These are phyloP conservation scores for Calycina herbarum DNA, from an alignment of 2,329 filamentous ascomycete genomes.

Conservation along the genomic window DNA sequence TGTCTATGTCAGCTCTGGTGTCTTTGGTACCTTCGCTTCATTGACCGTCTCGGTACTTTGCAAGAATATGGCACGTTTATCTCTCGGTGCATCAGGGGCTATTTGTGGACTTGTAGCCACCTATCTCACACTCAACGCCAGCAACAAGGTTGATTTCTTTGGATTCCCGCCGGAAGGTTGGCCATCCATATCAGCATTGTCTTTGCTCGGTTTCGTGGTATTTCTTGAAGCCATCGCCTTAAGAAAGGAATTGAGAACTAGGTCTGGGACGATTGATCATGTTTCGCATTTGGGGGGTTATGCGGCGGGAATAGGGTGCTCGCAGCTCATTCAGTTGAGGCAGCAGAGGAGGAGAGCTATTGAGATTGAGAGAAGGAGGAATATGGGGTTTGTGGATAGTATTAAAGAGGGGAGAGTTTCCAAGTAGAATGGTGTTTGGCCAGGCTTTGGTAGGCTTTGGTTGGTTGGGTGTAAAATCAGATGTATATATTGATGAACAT, in stretches of 20 bases:
- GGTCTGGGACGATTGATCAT: constrained; percentile 37
- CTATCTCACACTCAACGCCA: constrained; percentile 60
- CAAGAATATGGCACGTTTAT: constrained; percentile 45
- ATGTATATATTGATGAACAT: not conserved
- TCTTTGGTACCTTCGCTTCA: constrained; percentile 58
- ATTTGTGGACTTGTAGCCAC: constrained; percentile 61
- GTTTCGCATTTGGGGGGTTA: constrained; percentile 42
- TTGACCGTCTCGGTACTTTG: constrained; percentile 46
- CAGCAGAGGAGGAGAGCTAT: constrained; percentile 27
- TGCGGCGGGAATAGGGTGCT: constrained; percentile 34
- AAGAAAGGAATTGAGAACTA: constrained; percentile 23
- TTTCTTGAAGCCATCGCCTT: constrained; percentile 51
- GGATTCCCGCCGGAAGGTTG: constrained; percentile 56
- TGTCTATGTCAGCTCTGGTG: constrained; percentile 62
- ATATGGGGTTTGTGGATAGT: constrained; percentile 25
- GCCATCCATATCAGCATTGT: constrained; percentile 54
- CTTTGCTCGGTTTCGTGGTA: constrained; percentile 52
- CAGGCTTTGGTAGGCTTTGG: not conserved
- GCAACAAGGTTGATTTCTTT: constrained; percentile 57
- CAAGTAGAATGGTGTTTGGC: not conserved
- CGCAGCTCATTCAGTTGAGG: constrained; percentile 29
- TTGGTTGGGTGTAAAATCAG: not conserved
- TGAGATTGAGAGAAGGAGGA: constrained; percentile 28
- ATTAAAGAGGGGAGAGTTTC: constrained; percentile 21
- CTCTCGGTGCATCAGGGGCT: constrained; percentile 67